These are phyloP conservation scores for Pterula multifida DNA, from an alignment of 1,284 basidiomycete genomes.

Conservation along the genomic window DNA sequence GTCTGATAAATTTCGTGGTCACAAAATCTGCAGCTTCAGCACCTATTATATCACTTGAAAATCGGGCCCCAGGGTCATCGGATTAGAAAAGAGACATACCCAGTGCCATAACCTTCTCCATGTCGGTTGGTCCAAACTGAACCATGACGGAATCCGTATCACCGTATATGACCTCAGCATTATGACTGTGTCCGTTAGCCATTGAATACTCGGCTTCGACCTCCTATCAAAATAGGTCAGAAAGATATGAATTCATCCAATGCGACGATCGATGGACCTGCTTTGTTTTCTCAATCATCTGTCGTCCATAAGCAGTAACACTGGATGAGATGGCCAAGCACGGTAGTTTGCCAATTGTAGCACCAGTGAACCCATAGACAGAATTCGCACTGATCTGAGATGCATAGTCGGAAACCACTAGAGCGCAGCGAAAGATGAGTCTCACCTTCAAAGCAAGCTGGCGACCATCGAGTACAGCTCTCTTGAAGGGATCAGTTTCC, in stretches of 20 bases:
- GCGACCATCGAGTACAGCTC: constrained; percentile 88
- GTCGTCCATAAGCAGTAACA: constrained; percentile 85
- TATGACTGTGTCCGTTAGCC: constrained; percentile 74
- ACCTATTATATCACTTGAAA: constrained; percentile 33
- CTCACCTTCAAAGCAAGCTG: constrained; percentile 85
- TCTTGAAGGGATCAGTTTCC: constrained; percentile 90
- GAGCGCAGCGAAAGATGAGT: not conserved
- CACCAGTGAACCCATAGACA: constrained; percentile 95
- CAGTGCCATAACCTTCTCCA: constrained; percentile 77
- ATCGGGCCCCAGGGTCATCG: constrained; percentile 1
- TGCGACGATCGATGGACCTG: constrained; percentile 31
- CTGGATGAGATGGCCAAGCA: constrained; percentile 92
- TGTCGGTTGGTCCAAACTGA: constrained; percentile 80
- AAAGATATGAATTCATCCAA: not conserved
- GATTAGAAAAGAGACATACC: constrained; percentile 34
- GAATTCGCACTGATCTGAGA: constrained; percentile 89
- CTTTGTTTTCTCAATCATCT: constrained; percentile 96
- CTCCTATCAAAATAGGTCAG: constrained; percentile 34
- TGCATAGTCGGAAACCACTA: not conserved
- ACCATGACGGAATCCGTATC: constrained; percentile 99
- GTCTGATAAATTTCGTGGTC: constrained; percentile 81
- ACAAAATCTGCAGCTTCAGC: constrained; percentile 93
- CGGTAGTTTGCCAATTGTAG: constrained; percentile 88
- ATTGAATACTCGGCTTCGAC: constrained; percentile 83
- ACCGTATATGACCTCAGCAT: constrained; percentile 91